Evolutionary conservation across 176 grass and related monocot genomes (phyloP).

Genomic region (Triticum urartu): DNA sequence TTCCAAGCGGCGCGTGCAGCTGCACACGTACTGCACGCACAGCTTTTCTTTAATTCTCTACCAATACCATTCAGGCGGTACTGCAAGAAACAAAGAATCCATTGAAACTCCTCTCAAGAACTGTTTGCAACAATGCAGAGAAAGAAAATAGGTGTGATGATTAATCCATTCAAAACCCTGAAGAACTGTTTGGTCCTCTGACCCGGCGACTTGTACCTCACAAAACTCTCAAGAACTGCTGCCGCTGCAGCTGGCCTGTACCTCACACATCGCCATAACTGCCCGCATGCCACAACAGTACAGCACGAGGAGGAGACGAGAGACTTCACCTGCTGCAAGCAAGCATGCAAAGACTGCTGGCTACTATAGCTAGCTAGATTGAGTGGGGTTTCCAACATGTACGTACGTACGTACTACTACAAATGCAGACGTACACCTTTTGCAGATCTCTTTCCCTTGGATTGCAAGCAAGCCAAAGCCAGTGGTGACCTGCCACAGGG

Average conservation of each 20-base stretch:
- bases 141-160: not conserved
- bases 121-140: not conserved
- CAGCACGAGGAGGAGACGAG: constrained; percentile 12
- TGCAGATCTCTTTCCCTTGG: constrained; percentile 26
- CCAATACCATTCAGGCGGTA: not conserved
- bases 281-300: constrained; percentile 2
- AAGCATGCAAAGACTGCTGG: not conserved
- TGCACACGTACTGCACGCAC: not conserved
- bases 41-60: not conserved
- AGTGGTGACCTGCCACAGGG: not conserved
- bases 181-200: not conserved
- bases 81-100: not conserved
- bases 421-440: constrained; percentile 10
- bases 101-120: not conserved
- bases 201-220: too few relatives aligned
- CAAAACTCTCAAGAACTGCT: not conserved
- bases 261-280: constrained; percentile 38
- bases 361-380: constrained; percentile 25
- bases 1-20: not conserved
- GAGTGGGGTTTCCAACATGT: constrained; percentile 45
- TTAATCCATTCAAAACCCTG: not conserved
- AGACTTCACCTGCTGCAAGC: not conserved
- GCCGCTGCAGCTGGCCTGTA: not conserved
- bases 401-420: not conserved
- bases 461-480: constrained; percentile 41